phyloP scores from a whole-genome alignment of 2,329 filamentous ascomycete genomes.

The Pyrenochaeta sp. region DNA sequence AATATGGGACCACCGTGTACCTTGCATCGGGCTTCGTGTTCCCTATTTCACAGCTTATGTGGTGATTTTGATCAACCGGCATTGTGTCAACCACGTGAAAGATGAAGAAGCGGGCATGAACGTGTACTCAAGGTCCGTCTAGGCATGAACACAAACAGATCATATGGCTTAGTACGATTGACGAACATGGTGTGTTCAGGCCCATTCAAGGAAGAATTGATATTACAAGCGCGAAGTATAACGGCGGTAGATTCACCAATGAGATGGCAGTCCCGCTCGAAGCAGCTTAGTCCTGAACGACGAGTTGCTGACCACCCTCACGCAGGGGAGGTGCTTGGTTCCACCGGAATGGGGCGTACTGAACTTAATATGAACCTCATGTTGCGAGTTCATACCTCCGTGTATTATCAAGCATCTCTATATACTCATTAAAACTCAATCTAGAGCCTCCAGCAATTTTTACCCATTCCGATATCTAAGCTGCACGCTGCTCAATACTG shows the following conservation, averaged over 20 bases:
- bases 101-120: no score
- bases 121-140: no score
- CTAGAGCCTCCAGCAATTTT: neutral
- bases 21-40: neutral
- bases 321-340: neutral
- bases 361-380: neutral
- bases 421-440: neutral
- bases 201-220: no score
- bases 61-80: neutral
- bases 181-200: no score
- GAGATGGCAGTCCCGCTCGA: neutral
- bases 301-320: neutral
- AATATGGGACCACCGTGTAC: neutral
- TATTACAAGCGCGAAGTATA: neutral
- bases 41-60: neutral
- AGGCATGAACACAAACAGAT: no score
- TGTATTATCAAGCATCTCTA: neutral
- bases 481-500: slow-evolving; percentile 25
- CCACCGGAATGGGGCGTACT: neutral
- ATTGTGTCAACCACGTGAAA: neutral
- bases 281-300: neutral
- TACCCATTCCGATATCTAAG: neutral
- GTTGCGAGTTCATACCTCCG: neutral
- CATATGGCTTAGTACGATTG: no score
- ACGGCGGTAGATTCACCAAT: neutral